Percentiles rank a stretch among this genome's conserved stretches.
These are phyloP conservation scores for Crithidia bombi DNA, from an alignment of 208 protist species.

Conservation along the genomic window DNA sequence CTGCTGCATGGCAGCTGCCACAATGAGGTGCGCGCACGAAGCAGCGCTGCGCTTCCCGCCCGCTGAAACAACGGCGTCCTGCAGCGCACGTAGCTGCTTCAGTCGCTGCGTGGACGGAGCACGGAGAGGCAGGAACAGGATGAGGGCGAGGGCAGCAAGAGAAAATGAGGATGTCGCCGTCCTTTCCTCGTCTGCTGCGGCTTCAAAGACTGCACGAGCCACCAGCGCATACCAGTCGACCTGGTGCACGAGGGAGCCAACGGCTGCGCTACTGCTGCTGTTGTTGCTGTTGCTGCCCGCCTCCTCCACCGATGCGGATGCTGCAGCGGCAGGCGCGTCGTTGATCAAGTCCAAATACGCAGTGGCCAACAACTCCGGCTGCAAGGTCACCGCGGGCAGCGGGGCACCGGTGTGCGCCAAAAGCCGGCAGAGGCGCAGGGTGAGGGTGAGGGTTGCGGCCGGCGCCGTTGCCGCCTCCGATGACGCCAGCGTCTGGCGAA, in stretches of 20 bases:
- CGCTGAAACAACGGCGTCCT: conserved; percentile 42
- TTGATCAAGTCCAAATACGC: conserved; percentile 35
- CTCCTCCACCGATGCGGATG: not conserved
- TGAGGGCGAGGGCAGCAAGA: conserved; percentile 30
- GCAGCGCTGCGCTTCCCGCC: not conserved
- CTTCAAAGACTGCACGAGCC: conserved; percentile 42
- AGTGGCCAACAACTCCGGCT: conserved; percentile 30
- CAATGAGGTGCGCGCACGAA: conserved; percentile 24
- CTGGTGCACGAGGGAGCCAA: conserved; percentile 15
- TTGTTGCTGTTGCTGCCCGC: not conserved
- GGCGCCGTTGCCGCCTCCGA: not conserved
- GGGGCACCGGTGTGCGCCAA: conserved; percentile 35
- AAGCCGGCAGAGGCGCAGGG: conserved; percentile 31
- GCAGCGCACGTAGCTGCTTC: conserved; percentile 48
- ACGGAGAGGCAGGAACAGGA: conserved; percentile 57
- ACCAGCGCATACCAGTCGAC: conserved; percentile 65
- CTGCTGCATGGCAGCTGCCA: conserved; percentile 44
- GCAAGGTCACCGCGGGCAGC: conserved; percentile 30
- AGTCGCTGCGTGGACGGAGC: conserved; percentile 40
- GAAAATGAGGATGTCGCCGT: not conserved
- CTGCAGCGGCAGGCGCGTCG: not conserved
- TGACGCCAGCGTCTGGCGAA: conserved; percentile 7
- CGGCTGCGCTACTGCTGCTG: too few relatives aligned
- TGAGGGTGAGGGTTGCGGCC: conserved; percentile 18
- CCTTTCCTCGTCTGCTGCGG: conserved; percentile 3